Evolutionary conservation across 2,329 filamentous ascomycete genomes (phyloP).

Genomic region (Chrysosphaeria jannelii): DNA sequence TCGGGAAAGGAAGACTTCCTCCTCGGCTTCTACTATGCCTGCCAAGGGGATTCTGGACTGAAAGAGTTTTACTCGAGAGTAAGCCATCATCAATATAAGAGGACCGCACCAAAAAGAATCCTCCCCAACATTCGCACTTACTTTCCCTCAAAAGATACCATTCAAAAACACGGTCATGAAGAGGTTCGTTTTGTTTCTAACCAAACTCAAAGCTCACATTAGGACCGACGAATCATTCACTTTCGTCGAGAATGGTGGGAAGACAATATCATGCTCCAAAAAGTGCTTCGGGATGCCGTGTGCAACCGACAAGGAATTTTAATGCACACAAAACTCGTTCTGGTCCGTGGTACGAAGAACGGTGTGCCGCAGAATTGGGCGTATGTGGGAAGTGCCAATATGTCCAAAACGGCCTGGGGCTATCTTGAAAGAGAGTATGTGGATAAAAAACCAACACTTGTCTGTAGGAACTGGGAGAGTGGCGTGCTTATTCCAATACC

Average conservation of each 20-base stretch:
- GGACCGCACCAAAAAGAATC: too few relatives aligned
- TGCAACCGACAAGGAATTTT: slow-evolving; percentile 42
- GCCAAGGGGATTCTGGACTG: slow-evolving; percentile 18
- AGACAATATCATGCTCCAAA: slow-evolving; percentile 42
- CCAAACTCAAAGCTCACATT: too few relatives aligned
- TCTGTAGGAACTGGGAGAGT: too few relatives aligned
- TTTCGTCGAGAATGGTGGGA: slow-evolving; percentile 44
- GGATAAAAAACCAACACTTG: too few relatives aligned
- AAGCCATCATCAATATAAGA: too few relatives aligned
- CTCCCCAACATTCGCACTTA: too few relatives aligned
- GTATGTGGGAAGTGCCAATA: slow-evolving; percentile 73
- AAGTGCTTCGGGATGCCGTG: slow-evolving; percentile 43
- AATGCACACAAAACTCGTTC: slow-evolving; percentile 62
- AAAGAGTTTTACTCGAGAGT: slow-evolving; percentile 18
- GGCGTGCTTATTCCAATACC: too few relatives aligned
- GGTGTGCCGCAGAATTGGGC: slow-evolving; percentile 25
- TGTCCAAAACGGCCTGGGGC: slow-evolving; percentile 84
- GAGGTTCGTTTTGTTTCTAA: too few relatives aligned
- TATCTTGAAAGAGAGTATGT: too few relatives aligned
- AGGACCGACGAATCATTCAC: slow-evolving; percentile 70
- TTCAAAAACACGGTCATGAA: too few relatives aligned
- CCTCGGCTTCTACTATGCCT: slow-evolving; percentile 19
- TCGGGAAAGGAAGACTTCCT: slow-evolving; percentile 40
- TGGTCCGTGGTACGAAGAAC: slow-evolving; percentile 12
- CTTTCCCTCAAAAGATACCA: too few relatives aligned